These are phyloP conservation scores for Fusarium palustre DNA, from an alignment of 2,329 filamentous ascomycete species.

Conservation along the genomic window DNA sequence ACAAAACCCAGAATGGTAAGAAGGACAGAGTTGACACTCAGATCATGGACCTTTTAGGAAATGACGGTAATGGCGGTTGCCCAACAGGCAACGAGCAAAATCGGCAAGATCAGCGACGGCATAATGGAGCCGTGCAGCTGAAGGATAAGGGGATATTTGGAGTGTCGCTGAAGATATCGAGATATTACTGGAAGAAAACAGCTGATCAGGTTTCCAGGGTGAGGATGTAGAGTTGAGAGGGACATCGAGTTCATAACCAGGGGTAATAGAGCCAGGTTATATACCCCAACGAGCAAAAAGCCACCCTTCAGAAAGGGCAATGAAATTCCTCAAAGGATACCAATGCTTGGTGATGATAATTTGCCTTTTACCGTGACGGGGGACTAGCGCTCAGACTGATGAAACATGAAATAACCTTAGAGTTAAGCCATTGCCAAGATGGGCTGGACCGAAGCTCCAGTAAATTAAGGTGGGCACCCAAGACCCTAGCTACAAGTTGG, in stretches of 20 bases:
- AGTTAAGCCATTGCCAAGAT: conserved; percentile 14
- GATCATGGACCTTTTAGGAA: conserved; percentile 57
- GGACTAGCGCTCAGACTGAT: conserved; percentile 1
- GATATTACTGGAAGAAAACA: neutral
- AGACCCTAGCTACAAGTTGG: neutral
- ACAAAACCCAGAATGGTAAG: conserved; percentile 85
- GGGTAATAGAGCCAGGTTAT: neutral
- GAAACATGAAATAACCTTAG: conserved; percentile 5
- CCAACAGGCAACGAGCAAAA: conserved; percentile 73
- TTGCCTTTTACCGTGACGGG: neutral
- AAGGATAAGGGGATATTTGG: conserved; percentile 80
- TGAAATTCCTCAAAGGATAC: neutral
- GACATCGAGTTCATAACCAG: too few species aligned
- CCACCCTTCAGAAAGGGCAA: neutral
- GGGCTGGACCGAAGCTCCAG: neutral
- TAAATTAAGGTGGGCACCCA: neutral
- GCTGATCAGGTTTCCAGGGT: too few species aligned
- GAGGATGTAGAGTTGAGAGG: neutral
- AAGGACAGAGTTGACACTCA: conserved; percentile 59
- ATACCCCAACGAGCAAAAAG: neutral
- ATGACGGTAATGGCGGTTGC: conserved; percentile 73
- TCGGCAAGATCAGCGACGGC: conserved; percentile 78
- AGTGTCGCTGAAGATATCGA: conserved; percentile 68
- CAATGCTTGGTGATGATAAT: too few species aligned
- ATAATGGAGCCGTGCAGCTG: conserved; percentile 80